Percentiles rank a stretch among this genome's conserved stretches.
These are phyloP conservation scores for Auricularia auricula-judae DNA, from an alignment of 768 basidiomycete genomes.

Conservation along the genomic window DNA sequence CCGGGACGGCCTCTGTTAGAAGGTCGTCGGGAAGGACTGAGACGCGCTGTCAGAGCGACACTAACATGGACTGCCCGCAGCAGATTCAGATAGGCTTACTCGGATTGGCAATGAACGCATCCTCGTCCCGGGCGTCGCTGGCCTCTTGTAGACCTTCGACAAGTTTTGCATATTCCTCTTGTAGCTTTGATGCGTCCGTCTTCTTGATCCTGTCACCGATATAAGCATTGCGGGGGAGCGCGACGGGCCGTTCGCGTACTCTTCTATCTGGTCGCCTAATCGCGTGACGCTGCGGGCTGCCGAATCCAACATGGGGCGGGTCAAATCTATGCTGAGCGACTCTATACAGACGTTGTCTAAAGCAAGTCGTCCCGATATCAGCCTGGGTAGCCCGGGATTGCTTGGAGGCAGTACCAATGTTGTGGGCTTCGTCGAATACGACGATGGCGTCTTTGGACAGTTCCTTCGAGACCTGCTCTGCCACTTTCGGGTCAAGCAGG, in stretches of 20 bases:
- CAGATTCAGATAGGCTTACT: constrained; percentile 30
- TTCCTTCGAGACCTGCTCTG: constrained; percentile 97
- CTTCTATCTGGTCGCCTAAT: constrained; percentile 86
- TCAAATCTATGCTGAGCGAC: constrained; percentile 92
- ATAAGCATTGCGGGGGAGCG: neutral
- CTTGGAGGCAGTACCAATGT: constrained; percentile 59
- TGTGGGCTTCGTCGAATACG: constrained; percentile 98
- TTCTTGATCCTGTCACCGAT: constrained; percentile 63
- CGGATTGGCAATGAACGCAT: constrained; percentile 83
- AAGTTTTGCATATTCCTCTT: constrained; percentile 92
- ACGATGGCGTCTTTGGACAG: constrained; percentile 96
- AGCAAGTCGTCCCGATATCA: neutral
- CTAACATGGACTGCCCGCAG: neutral
- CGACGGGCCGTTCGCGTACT: constrained; percentile 39
- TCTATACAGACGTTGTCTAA: constrained; percentile 98
- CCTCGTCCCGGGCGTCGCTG: constrained; percentile 50
- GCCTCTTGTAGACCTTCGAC: constrained; percentile 89
- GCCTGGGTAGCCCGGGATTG: neutral
- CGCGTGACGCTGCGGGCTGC: constrained; percentile 79
- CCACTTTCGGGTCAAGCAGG: constrained; percentile 95
- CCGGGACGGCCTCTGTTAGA: constrained; percentile 89
- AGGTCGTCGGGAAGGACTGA: constrained; percentile 89
- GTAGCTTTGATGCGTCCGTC: constrained; percentile 86
- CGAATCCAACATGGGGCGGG: constrained; percentile 93
- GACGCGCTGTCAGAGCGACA: neutral